Evolutionary conservation across 768 basidiomycete genomes (phyloP), one percentile per base, ranked within the genome.

Genomic region (Collybiopsis confluens): DNA sequence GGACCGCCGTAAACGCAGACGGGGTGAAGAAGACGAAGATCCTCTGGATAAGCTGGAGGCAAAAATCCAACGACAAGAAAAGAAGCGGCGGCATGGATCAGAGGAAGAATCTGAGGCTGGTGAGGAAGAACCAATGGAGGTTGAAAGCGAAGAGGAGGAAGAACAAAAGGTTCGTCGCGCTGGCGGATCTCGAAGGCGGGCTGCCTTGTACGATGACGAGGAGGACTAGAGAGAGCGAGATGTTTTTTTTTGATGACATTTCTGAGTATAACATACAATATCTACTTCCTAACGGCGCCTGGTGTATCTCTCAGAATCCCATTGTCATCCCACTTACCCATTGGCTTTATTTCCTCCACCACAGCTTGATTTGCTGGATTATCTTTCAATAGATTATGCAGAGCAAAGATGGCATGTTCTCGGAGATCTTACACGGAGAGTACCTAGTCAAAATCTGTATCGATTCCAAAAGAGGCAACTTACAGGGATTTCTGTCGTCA

Each of bases 401-500:
- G 73, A 18, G 92, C 79, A 58, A 97, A 85, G 38, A 98, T 81
- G 2, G 94, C 92, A 64, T 97, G 91, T 70, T 98, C 95, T 18
- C 92, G 86, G 44, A 98, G 72, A 69, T 92, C 95, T 93, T 63
- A 30, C 52, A 38, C 49, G 54, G 58, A 15, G 37, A 24, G 61
- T 45, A 36, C 8, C 36, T 13, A 18, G 20, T n/a, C 30, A 18
- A 37, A 9, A 52, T 61, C 20, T 23, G 42, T 56, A 26, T 40
- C 20, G 11, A 15, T 16, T 21, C 28, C 20, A n/a, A 15, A 9
- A 11, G 35, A 37, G 10, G 10, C n/a, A 20, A 82, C 93, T 70
- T 66, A 96, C 94, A 94, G 36, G 94, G 94, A 68, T 95, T 97
- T 54, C 86, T 73, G 61, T 94, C 93, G 65, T 98, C 94, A 24